Percentiles rank a stretch among this genome's conserved stretches.
phyloP scores from a whole-genome alignment of 148 eudicot species.

The Linanthus parryae region DNA sequence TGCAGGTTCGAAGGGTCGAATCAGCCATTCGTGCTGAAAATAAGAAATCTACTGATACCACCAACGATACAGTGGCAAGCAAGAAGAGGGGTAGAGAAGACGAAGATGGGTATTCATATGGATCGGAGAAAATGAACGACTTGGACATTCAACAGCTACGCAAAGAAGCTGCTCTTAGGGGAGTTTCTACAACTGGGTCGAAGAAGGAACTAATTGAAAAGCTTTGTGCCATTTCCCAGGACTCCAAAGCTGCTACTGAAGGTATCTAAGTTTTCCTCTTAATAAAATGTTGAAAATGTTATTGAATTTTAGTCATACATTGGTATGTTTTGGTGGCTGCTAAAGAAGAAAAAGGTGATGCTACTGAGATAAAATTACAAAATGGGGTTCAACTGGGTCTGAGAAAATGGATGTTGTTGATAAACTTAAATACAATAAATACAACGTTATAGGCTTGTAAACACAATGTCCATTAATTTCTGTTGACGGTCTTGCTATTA shows the following conservation, averaged over 20 bases:
- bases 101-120: constrained; percentile 24
- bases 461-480: no score
- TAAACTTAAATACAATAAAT: no score
- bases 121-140: constrained; percentile 28
- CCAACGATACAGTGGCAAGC: no score
- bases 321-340: no score
- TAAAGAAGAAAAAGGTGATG: no score
- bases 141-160: constrained; percentile 51
- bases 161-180: constrained; percentile 49
- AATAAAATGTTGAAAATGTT: no score
- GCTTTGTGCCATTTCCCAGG: constrained; percentile 36
- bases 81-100: constrained; percentile 46
- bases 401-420: no score
- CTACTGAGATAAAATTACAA: no score
- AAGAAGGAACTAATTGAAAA: constrained; percentile 70
- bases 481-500: no score
- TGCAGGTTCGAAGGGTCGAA: constrained; percentile 60
- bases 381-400: no score
- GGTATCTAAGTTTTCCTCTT: constrained; percentile 34
- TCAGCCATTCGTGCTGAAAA: constrained; percentile 38
- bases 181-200: constrained; percentile 50
- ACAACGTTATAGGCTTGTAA: no score
- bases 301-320: no score
- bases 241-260: constrained; percentile 13
- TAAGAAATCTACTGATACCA: constrained; percentile 13